Percentiles rank a stretch among this genome's conserved stretches.
phyloP scores from a whole-genome alignment of 225 moss, liverwort and hornwort genomes.

The Ulota crispa region DNA sequence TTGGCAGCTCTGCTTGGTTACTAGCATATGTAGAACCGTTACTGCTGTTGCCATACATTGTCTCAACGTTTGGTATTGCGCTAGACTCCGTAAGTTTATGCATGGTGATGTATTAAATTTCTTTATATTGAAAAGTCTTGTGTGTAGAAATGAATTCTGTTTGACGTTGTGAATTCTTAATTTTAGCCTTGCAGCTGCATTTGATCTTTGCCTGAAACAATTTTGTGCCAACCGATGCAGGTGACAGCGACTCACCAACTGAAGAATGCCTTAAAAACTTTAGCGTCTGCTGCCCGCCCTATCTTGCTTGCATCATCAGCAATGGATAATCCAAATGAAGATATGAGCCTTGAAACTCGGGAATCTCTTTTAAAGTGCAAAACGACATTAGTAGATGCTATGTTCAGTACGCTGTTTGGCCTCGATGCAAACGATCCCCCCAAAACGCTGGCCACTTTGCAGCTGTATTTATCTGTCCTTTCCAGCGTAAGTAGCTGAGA shows the following conservation, averaged over 20 bases:
- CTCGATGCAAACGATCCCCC: constrained; percentile 88
- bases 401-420: constrained; percentile 79
- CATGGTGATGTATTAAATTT: neutral
- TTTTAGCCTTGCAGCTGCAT: neutral
- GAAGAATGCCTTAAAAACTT: constrained; percentile 62
- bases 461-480: constrained; percentile 81
- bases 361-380: constrained; percentile 63
- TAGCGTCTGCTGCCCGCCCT: constrained; percentile 71
- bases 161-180: neutral
- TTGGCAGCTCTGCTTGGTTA: constrained; percentile 59
- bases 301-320: constrained; percentile 69
- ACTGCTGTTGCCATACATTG: constrained; percentile 70
- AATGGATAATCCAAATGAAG: constrained; percentile 30
- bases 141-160: neutral
- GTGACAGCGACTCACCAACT: constrained; percentile 89
- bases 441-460: constrained; percentile 81
- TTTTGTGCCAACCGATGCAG: constrained; percentile 33
- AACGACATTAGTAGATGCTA: constrained; percentile 61
- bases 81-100: constrained; percentile 68
- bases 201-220: neutral
- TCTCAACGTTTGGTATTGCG: constrained; percentile 74
- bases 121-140: neutral
- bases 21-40: constrained; percentile 73
- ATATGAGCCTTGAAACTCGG: constrained; percentile 43
- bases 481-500: constrained; percentile 70